Conservation (phyloP, 148 eudicot genomes). For the Diospyros kaki region DNA sequence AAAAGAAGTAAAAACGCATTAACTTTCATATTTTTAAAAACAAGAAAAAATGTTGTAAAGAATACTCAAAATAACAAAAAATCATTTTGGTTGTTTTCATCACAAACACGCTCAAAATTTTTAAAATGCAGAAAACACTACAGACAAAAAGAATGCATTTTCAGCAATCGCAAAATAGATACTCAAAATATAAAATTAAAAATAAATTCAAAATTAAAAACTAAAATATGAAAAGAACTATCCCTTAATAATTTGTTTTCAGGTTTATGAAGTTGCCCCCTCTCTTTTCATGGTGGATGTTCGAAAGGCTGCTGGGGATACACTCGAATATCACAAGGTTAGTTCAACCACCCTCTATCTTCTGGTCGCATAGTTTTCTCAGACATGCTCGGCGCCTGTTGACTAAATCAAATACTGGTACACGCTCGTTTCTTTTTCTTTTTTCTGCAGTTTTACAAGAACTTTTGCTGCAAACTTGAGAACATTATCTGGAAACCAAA, state of each 20-base stretch:
- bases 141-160: too few species aligned
- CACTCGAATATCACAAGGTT: constrained; percentile 86
- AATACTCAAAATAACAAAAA: too few species aligned
- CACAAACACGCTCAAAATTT: too few species aligned
- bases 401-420: background rate
- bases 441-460: constrained; percentile 87
- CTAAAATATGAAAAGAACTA: too few species aligned
- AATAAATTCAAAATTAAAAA: too few species aligned
- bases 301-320: constrained; percentile 68
- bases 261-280: constrained; percentile 94
- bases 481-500: constrained; percentile 77
- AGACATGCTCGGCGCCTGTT: background rate
- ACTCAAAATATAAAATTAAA: too few species aligned
- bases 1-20: too few species aligned
- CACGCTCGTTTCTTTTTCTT: background rate
- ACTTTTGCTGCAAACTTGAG: constrained; percentile 59
- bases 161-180: too few species aligned
- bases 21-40: too few species aligned
- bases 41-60: too few species aligned
- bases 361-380: background rate
- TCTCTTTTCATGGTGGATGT: constrained; percentile 98
- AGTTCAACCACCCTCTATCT: background rate
- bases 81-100: too few species aligned
- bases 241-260: background rate
- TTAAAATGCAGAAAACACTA: too few species aligned